Percentiles rank a stretch among this genome's conserved stretches.
Conservation (phyloP, 2,329 filamentous ascomycete genomes). For the Periconia digitata region DNA sequence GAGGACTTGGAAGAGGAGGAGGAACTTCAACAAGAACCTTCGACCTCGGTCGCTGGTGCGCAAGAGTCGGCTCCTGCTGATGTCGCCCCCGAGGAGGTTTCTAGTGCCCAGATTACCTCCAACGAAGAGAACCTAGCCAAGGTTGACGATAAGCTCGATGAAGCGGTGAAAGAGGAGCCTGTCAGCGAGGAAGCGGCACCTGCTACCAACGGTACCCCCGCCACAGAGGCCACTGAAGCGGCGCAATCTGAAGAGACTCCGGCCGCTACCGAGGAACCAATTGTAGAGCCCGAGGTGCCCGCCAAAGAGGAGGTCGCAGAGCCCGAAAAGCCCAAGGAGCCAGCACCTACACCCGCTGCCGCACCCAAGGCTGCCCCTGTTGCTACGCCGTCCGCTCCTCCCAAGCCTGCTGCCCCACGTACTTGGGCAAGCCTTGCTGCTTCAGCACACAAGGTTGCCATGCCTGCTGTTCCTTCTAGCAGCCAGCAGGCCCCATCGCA, state of each 20-base stretch:
- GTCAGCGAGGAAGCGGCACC: slow-evolving; percentile 26
- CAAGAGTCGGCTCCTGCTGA: slow-evolving; percentile 46
- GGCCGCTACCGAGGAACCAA: slow-evolving; percentile 41
- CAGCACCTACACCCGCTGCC: slow-evolving; percentile 58
- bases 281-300: slow-evolving; percentile 32
- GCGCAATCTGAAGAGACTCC: slow-evolving; percentile 45
- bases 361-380: slow-evolving; percentile 59
- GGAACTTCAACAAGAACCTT: slow-evolving; percentile 40
- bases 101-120: slow-evolving; percentile 40
- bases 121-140: slow-evolving; percentile 49
- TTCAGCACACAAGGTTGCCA: slow-evolving; percentile 49
- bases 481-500: slow-evolving; percentile 36
- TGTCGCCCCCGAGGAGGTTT: slow-evolving; percentile 31
- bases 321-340: slow-evolving; percentile 64
- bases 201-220: slow-evolving; percentile 41
- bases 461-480: slow-evolving; percentile 43
- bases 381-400: slow-evolving; percentile 59
- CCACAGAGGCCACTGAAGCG: slow-evolving; percentile 37
- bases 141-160: slow-evolving; percentile 77
- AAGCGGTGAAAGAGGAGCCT: slow-evolving; percentile 48
- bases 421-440: slow-evolving; percentile 74
- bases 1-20: slow-evolving; percentile 75
- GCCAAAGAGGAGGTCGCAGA: slow-evolving; percentile 39
- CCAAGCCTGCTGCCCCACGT: slow-evolving; percentile 59
- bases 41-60: slow-evolving; percentile 38